These are phyloP conservation scores for Fusarium sp. DNA, from an alignment of 2,329 filamentous ascomycete species.

Conservation along the genomic window DNA sequence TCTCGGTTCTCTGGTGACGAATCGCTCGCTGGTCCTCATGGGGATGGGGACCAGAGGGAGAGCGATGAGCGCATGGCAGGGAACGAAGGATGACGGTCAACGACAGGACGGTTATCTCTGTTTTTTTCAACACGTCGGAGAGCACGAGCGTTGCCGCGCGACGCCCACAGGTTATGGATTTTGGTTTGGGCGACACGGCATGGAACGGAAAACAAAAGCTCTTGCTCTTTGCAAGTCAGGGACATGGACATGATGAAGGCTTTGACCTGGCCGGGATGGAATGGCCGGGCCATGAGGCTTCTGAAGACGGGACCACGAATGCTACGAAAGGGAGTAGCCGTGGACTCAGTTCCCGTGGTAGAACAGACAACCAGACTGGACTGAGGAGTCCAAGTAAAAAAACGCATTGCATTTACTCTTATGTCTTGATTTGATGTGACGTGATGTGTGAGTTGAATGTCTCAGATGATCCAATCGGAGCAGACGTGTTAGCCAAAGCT, in stretches of 20 bases:
- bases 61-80: slow-evolving; percentile 48
- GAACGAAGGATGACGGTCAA: slow-evolving; percentile 47
- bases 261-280: slow-evolving; percentile 40
- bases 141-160: slow-evolving; percentile 52
- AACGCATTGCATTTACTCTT: slow-evolving; percentile 41
- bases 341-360: slow-evolving; percentile 45
- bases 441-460: not conserved
- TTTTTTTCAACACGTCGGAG: slow-evolving; percentile 47
- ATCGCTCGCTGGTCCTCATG: slow-evolving; percentile 49
- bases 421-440: not conserved
- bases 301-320: slow-evolving; percentile 41
- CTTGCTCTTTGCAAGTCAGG: slow-evolving; percentile 46
- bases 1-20: slow-evolving; percentile 66
- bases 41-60: slow-evolving; percentile 47
- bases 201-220: slow-evolving; percentile 45
- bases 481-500: not conserved
- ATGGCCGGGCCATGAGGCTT: slow-evolving; percentile 42
- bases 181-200: slow-evolving; percentile 49
- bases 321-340: slow-evolving; percentile 32
- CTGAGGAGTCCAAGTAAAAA: slow-evolving; percentile 48
- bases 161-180: slow-evolving; percentile 51
- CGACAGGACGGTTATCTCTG: slow-evolving; percentile 49
- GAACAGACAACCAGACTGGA: slow-evolving; percentile 48
- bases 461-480: not conserved
- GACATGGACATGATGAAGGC: slow-evolving; percentile 44